A percentile compares a stretch with the other conserved stretches of the same genome.
These are phyloP conservation scores for Hypoxylon crocopeplum DNA, from an alignment of 495 filamentous ascomycete species.

Conservation along the genomic window DNA sequence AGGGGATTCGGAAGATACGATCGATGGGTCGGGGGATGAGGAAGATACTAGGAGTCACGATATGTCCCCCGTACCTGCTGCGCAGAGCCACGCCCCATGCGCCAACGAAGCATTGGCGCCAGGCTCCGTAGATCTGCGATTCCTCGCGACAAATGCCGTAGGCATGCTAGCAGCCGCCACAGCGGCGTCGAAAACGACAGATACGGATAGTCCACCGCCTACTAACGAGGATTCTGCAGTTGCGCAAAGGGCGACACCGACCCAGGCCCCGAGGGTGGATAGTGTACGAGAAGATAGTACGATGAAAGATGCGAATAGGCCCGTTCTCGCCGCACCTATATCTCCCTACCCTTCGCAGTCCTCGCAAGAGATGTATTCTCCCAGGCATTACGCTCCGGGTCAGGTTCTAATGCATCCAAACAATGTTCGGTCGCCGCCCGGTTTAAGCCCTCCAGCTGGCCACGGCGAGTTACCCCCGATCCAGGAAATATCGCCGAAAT, in stretches of 20 bases:
- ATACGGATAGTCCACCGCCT: slow-evolving; percentile 34
- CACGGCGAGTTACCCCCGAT: slow-evolving; percentile 59
- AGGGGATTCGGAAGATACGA: slow-evolving; percentile 31
- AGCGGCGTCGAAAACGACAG: slow-evolving; percentile 32
- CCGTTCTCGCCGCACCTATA: slow-evolving; percentile 40
- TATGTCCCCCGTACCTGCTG: slow-evolving; percentile 38
- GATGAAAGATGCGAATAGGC: slow-evolving; percentile 31
- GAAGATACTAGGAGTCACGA: slow-evolving; percentile 40
- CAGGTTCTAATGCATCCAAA: slow-evolving; percentile 42
- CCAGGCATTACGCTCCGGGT: slow-evolving; percentile 27
- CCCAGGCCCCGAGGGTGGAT: slow-evolving; percentile 18
- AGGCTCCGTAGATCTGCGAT: slow-evolving; percentile 45
- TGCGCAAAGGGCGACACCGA: slow-evolving; percentile 23
- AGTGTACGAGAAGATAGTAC: slow-evolving; percentile 20
- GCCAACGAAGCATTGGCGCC: slow-evolving; percentile 20
- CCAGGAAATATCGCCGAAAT: slow-evolving; percentile 53
- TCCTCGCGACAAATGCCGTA: slow-evolving; percentile 49
- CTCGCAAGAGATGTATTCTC: slow-evolving; percentile 37
- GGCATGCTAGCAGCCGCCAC: slow-evolving; percentile 39
- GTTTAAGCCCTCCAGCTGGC: slow-evolving; percentile 35
- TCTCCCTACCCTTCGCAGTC: slow-evolving; percentile 35
- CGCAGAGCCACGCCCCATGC: slow-evolving; percentile 18
- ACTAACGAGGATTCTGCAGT: slow-evolving; percentile 23
- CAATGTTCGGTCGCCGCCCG: slow-evolving; percentile 42
- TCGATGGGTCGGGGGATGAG: slow-evolving; percentile 37